phyloP scores from a whole-genome alignment of 2,329 filamentous ascomycete genomes.

The Tolypocladium ovalisporum region DNA sequence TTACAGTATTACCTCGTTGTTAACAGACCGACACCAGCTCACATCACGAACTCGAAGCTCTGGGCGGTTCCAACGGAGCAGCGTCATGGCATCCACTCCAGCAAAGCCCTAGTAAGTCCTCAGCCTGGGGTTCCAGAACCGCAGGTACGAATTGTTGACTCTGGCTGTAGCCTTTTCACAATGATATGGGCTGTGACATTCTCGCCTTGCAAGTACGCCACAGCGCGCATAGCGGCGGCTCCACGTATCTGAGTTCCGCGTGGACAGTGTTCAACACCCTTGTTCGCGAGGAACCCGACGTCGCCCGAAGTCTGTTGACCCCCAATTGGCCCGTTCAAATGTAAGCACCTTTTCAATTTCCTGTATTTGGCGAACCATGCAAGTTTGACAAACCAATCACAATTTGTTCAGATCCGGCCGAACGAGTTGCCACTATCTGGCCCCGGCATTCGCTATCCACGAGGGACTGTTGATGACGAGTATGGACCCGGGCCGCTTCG shows the following conservation, averaged over 20 bases:
- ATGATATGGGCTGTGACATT: constrained; percentile 40
- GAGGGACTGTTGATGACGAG: constrained; percentile 29
- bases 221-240: constrained; percentile 30
- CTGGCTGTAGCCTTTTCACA: constrained; percentile 32
- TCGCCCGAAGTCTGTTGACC: constrained; percentile 23
- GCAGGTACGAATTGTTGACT: neutral
- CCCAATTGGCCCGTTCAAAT: constrained; percentile 37
- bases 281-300: constrained; percentile 23
- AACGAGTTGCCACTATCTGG: constrained; percentile 21
- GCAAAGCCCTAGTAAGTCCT: constrained; percentile 26
- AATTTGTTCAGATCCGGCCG: constrained; percentile 9
- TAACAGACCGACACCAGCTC: constrained; percentile 21
- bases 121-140: neutral
- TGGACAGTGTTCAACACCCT: constrained; percentile 33
- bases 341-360: constrained; percentile 19
- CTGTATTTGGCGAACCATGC: too few relatives aligned
- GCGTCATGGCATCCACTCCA: constrained; percentile 41
- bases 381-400: neutral
- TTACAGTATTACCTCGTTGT: neutral
- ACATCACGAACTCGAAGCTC: constrained; percentile 33
- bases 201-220: constrained; percentile 36
- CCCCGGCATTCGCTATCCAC: constrained; percentile 30
- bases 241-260: constrained; percentile 32
- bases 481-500: constrained; percentile 36
- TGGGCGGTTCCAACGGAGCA: constrained; percentile 32